Evolutionary conservation across 345 rosid species (phyloP), one percentile per base, ranked within the genome.

Genomic region (Aegle marmelos): DNA sequence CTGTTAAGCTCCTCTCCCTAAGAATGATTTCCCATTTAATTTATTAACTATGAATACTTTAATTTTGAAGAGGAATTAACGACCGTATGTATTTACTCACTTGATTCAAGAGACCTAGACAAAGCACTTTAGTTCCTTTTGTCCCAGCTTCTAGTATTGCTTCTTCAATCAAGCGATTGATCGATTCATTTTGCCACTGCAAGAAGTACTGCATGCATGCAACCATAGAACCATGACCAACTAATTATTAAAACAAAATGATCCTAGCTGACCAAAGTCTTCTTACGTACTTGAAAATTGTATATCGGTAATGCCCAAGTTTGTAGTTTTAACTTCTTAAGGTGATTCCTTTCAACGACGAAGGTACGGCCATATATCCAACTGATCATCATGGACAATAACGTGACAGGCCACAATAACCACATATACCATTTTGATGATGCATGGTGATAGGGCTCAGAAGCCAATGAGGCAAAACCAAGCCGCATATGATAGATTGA

Each of bases 401-500:
- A 9, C 1, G 90, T 82, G 39, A 87, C 39, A 9, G 92, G 92
- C 78, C 83, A 81, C 82, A 87, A 76, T 45, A 83, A 59, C 72
- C 81, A 79, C 13, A 85, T 45, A 72, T 81, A 87, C 84, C 84
- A 85, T 9, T 58, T 28, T 79, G 50, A 17, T 9, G 54, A 39
- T 45, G 22, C 2, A 28, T 61, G 59, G 17, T 4, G 50, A 67
- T 70, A 0, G 3, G 94, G 96, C 25, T 71, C 76, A 1, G 93
- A 87, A 74, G 96, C 91, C 30, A 90, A 70, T 61, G 81, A 82
- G 36, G 91, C 85, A 50, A 90, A 86, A 25, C 91, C 93, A 1
- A 91, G 68, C 6, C 85, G 87, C 7, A 85, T 76, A 75, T 88
- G 91, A 73, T 88, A 90, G 64, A 92, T 79, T 45, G 93, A 92